Base-by-base conservation (phyloP, 2,329 filamentous ascomycete genomes). In the Fusarium concolor region DNA sequence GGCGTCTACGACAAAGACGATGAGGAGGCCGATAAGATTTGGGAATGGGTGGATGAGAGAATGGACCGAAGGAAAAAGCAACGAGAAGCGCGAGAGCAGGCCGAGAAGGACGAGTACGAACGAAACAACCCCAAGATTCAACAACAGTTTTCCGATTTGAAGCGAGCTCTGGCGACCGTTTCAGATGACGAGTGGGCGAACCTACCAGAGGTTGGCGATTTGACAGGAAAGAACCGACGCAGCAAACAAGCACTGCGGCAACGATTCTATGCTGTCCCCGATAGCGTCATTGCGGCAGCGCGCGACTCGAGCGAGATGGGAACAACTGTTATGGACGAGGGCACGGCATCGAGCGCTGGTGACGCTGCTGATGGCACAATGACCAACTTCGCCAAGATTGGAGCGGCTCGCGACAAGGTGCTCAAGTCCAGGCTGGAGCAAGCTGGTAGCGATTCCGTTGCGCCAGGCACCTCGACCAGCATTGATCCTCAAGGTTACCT, bases 381-480 rank as follows among this genome's bases (percentile, higher is more conserved):
- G 88, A 99, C 95, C 12, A 97, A 99, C 77, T 99, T 99, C 77
- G 95, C 95, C 43, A 92, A 97, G 78, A 98, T 99, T 67, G 96
- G 96, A 79, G 94, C 94, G 43, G 96, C 96, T 20, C 90, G 96
- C 81, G 93, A 97, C 82, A 97, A 97, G 79, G 96, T 97, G 39
- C 86, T 99, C 53, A 92, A 97, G 77, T 95, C 96, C n/a, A 90
- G 93, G 71, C 84, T 99, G 41, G 95, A 98, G 74, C 92, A 97
- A 76, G 94, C 94, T 67, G 89, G 83, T 11, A 89, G 87, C 18
- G 90, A 87, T 14, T 88, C 91, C 6, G 83, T 90, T 10, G 83
- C 89, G 7, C 86, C 87, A 11, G 96, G 96, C 37, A 97, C 90
- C 62, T 89, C 95, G 22, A 97, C 94, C 3, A 97, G 89, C 71